Conservation (phyloP, 768 basidiomycete species). For the Calocera cornea region DNA sequence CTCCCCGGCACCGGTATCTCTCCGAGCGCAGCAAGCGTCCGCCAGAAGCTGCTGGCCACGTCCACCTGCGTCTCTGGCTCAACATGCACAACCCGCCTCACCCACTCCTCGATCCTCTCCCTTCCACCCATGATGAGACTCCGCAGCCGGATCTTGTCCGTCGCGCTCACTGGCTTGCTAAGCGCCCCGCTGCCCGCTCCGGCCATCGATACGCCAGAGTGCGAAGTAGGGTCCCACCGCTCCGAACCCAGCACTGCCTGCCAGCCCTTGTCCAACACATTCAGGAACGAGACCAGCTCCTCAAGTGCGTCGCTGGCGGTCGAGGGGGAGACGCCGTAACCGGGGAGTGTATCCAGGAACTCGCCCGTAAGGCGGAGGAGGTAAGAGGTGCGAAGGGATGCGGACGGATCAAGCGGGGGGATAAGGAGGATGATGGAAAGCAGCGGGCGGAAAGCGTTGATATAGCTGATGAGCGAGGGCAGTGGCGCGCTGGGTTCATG, state of each 20-base stretch:
- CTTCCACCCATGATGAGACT: slow-evolving; percentile 52
- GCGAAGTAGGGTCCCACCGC: slow-evolving; percentile 47
- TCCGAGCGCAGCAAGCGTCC: neutral
- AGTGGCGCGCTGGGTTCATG: slow-evolving; percentile 36
- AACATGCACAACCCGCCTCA: slow-evolving; percentile 18
- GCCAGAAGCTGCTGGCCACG: neutral
- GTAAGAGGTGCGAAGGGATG: slow-evolving; percentile 47
- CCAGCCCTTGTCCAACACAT: slow-evolving; percentile 67
- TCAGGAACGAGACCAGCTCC: slow-evolving; percentile 49
- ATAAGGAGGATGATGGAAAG: slow-evolving; percentile 56
- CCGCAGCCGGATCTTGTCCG: slow-evolving; percentile 54
- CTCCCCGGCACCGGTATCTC: neutral
- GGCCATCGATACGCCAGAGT: slow-evolving; percentile 25
- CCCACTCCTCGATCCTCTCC: slow-evolving; percentile 55
- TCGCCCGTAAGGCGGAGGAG: slow-evolving; percentile 65
- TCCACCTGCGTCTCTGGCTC: slow-evolving; percentile 1
- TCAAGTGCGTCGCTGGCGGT: slow-evolving; percentile 29
- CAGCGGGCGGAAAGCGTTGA: slow-evolving; percentile 42
- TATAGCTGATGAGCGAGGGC: slow-evolving; percentile 45
- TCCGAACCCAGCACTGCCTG: slow-evolving; percentile 47
- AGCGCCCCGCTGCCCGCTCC: neutral
- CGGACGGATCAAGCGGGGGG: slow-evolving; percentile 59
- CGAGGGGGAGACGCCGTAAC: slow-evolving; percentile 36
- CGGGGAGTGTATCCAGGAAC: slow-evolving; percentile 42
- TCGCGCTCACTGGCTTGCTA: slow-evolving; percentile 41